Evolutionary conservation across 495 filamentous ascomycete species (phyloP).

Genomic region (Penicillium ochrochloron): DNA sequence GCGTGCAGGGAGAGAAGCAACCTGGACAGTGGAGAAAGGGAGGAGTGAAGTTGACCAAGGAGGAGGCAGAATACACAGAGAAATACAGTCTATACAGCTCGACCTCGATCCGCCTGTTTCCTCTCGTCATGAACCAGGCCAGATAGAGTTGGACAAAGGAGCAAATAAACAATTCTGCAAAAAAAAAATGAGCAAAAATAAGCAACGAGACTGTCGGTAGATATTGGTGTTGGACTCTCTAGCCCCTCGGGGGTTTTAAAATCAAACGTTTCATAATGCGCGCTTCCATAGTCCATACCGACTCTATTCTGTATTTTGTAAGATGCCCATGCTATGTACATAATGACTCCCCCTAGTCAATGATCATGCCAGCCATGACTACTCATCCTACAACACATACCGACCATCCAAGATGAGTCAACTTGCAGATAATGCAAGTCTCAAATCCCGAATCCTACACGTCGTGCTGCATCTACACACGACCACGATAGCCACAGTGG

Average conservation of each 20-base stretch:
- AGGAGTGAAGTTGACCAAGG: neutral
- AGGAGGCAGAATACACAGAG: too few species aligned
- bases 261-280: neutral
- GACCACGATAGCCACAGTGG: neutral
- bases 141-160: conserved; percentile 1
- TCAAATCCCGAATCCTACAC: neutral
- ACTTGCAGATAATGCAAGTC: neutral
- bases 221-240: neutral
- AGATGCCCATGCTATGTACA: neutral
- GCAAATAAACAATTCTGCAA: neutral
- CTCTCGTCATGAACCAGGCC: neutral
- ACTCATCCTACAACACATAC: neutral
- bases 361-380: neutral
- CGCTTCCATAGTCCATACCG: neutral
- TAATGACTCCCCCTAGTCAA: neutral
- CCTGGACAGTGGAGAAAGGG: neutral
- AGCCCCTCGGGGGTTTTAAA: neutral
- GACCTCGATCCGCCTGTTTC: neutral
- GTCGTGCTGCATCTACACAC: neutral
- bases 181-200: neutral
- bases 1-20: neutral
- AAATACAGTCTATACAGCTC: too few species aligned
- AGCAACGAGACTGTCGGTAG: neutral
- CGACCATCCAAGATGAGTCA: neutral
- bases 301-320: neutral